Base-by-base conservation (phyloP, 2,329 filamentous ascomycete species). In the Cryphonectria naterciae region DNA sequence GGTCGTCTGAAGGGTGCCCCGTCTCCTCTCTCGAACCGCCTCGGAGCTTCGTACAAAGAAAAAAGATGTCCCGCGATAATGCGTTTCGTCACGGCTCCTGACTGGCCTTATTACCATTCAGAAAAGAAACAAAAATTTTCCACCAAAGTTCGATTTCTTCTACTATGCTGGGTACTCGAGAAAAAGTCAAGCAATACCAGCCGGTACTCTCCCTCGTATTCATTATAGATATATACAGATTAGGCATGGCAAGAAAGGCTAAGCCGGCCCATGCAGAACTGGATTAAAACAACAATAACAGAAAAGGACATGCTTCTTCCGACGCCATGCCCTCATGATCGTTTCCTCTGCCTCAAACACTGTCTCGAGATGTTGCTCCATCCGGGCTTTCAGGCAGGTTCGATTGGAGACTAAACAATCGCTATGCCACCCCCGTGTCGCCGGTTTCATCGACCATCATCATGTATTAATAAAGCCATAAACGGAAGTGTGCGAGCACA, bases 381-480 rank as follows among this genome's bases (percentile, higher is more conserved):
- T 4, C 17, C 15, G 35, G 58, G 28, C 22, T 61, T 39, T 39
- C 43, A 49, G 15, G 46, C 43, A 52, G 43, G 25, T 4, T 13
- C 41, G 43, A 46, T 22, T 43, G 22, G 22, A 60, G 32, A 49
- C 19, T 13, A 32, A 49, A 61, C n/a, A 22, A 22, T 25, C 19
- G 37, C 8, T 43, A n/a, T 35, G 28, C 32, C 58, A 39, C 39
- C 22, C 22, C 46, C 58, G 15, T 39, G 58, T 25, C 35, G 35
- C 35, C 62, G 25, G 25, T 35, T 37, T 60, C 65, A 61, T 67
- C 39, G 54, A 25, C 65, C 65, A 67, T 67, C 7, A 60, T 68
- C 66, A 56, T 68, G 66, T 52, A 68, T 68, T 68, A 68, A 68
- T 68, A 68, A 22, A 41, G 32, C 41, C 28, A 22, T 39, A 39